phyloP scores from a whole-genome alignment of 2,329 filamentous ascomycete genomes.

The Alternaria hordeiaustralica region DNA sequence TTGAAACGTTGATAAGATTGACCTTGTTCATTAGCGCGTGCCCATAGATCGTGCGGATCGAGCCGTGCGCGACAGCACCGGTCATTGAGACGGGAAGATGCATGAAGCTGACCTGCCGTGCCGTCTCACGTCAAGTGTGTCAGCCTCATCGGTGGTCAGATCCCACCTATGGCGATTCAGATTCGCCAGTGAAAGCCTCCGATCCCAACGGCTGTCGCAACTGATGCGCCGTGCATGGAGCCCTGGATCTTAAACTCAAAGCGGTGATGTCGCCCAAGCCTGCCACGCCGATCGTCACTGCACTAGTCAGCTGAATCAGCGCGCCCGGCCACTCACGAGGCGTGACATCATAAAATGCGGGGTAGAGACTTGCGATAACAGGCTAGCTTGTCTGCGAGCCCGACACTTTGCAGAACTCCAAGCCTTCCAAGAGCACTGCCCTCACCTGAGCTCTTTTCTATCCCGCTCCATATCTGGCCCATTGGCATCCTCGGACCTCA shows the following conservation, averaged over 20 bases:
- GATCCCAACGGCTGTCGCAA: not conserved
- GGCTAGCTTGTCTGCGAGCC: slow-evolving; percentile 2
- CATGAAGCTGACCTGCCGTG: slow-evolving; percentile 4
- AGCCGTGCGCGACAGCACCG: not conserved
- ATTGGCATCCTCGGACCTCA: slow-evolving; percentile 9
- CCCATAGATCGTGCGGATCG: not conserved
- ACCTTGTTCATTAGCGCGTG: not conserved
- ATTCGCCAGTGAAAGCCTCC: not conserved
- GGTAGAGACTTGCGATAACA: slow-evolving; percentile 5
- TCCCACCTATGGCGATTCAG: not conserved
- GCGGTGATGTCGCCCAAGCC: slow-evolving; percentile 18
- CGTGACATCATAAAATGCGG: slow-evolving; percentile 9
- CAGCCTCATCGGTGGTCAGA: not conserved
- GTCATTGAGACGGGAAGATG: not conserved
- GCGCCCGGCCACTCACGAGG: slow-evolving; percentile 2
- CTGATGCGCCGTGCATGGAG: not conserved
- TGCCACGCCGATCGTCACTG: slow-evolving; percentile 9
- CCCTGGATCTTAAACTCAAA: not conserved
- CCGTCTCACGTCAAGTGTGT: not conserved
- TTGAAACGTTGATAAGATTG: not conserved
- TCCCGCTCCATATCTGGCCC: slow-evolving; percentile 13
- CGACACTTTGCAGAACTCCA: slow-evolving; percentile 4
- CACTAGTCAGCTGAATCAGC: slow-evolving; percentile 8
- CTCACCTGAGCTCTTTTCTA: not conserved
- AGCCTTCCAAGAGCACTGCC: slow-evolving; percentile 20